Evolutionary conservation across 2,329 filamentous ascomycete species (phyloP).

Genomic region (Sporothrix brasiliensis): DNA sequence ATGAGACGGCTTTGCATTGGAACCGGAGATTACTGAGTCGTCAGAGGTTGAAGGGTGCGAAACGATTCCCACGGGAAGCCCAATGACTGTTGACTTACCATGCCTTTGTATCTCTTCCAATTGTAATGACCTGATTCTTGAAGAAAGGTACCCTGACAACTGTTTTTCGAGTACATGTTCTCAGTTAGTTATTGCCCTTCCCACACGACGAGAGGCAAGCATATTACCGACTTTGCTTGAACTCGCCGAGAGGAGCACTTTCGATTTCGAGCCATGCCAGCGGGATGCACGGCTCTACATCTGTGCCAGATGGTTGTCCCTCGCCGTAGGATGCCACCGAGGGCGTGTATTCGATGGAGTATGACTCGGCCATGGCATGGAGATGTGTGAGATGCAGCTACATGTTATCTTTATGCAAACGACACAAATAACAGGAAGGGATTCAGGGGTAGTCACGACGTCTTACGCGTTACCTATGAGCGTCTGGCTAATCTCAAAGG

Average conservation of each 20-base stretch:
- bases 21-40: constrained; percentile 47
- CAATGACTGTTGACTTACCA: constrained; percentile 36
- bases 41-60: background rate
- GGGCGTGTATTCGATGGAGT: background rate
- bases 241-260: constrained; percentile 28
- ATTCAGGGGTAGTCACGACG: background rate
- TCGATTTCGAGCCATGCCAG: constrained; percentile 34
- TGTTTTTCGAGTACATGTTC: background rate
- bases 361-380: background rate
- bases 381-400: too few relatives aligned
- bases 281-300: background rate
- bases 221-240: constrained; percentile 31
- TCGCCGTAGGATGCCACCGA: background rate
- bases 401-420: too few relatives aligned
- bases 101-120: constrained; percentile 40
- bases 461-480: background rate
- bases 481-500: background rate
- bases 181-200: background rate
- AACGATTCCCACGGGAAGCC: background rate
- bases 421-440: background rate
- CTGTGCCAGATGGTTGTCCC: background rate
- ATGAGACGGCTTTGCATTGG: constrained; percentile 50
- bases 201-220: background rate
- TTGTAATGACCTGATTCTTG: constrained; percentile 33
- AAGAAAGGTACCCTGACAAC: constrained; percentile 34